Base-by-base conservation (phyloP, 2,329 filamentous ascomycete genomes). In the Sclerotinia spermophila region DNA sequence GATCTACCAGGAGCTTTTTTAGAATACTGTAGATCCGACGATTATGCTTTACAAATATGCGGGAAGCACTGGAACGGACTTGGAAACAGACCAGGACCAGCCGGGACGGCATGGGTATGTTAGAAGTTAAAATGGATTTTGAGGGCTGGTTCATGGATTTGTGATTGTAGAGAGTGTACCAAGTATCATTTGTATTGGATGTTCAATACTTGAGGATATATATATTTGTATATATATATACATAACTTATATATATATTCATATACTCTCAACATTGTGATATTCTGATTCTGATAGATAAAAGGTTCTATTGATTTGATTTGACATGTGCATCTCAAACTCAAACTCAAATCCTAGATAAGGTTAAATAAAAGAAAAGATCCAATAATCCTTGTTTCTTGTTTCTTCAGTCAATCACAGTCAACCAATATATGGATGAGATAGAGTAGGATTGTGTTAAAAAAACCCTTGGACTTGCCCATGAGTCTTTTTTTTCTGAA, bases 21-120 rank as follows among this genome's bases (percentile, higher is more conserved):
- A 60, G 35, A 60, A 60, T n/a, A n/a, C n/a, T n/a, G n/a, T 60
- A 59, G 56, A 60, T 60, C 38, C 38, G 58, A 24, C 58, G n/a
- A 60, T 60, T 42, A 15, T 53, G n/a, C 48, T 27, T 53, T n/a
- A 30, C 58, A 15, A 3, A 30, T 38, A 35, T 35, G 30, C 53
- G 53, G 30, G 35, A 35, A 35, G 4, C 55, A 58, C 21, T 58
- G 55, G 38, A 42, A 60, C 38, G 17, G 58, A 60, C 58, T 27
- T 13, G 38, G n/a, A 30, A 30, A 42, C 48, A 59, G n/a, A n/a
- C n/a, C 30, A 42, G 58, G 15, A 60, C 38, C 17, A 42, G 19
- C 27, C 17, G 15, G 21, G n/a, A 19, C 58, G 40, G 19, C n/a
- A 60, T 60, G n/a, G 38, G 58, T 60, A 21, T 27, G 58, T 42